Evolutionary conservation across 768 basidiomycete species (phyloP).

Genomic region (Macrolepiota albuminosa): DNA sequence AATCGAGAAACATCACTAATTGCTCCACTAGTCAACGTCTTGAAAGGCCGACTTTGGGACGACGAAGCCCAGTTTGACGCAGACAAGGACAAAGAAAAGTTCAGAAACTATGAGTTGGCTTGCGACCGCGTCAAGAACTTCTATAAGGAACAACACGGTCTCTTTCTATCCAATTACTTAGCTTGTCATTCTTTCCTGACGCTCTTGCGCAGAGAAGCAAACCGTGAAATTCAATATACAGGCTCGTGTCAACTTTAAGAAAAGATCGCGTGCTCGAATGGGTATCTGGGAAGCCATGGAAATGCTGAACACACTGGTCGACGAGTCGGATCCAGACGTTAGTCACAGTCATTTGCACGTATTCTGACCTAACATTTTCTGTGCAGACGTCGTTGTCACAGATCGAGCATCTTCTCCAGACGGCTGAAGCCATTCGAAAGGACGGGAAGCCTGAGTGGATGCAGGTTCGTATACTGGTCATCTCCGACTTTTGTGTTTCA

Average conservation of each 20-base stretch:
- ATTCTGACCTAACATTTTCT: neutral
- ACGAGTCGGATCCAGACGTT: constrained; percentile 90
- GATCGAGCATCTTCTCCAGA: constrained; percentile 79
- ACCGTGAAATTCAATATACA: constrained; percentile 82
- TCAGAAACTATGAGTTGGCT: constrained; percentile 42
- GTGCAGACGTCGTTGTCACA: constrained; percentile 8
- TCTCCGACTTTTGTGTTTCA: neutral
- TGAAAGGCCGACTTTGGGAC: constrained; percentile 47
- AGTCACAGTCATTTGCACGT: constrained; percentile 13
- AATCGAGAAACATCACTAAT: neutral
- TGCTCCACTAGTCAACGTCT: constrained; percentile 42
- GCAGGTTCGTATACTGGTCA: constrained; percentile 37
- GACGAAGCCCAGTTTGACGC: constrained; percentile 39
- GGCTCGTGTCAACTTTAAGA: constrained; percentile 71
- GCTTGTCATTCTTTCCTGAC: neutral
- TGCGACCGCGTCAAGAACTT: constrained; percentile 15
- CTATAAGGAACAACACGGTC: constrained; percentile 16
- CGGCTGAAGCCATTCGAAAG: constrained; percentile 82
- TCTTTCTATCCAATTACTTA: neutral
- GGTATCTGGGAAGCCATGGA: constrained; percentile 85
- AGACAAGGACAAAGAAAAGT: constrained; percentile 52
- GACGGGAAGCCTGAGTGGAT: constrained; percentile 92
- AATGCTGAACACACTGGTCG: constrained; percentile 79
- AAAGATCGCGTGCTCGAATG: constrained; percentile 67
- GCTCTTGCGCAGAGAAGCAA: constrained; percentile 60